phyloP scores from a whole-genome alignment of 2,329 filamentous ascomycete genomes.

The Bimuria novae-zelandiae region DNA sequence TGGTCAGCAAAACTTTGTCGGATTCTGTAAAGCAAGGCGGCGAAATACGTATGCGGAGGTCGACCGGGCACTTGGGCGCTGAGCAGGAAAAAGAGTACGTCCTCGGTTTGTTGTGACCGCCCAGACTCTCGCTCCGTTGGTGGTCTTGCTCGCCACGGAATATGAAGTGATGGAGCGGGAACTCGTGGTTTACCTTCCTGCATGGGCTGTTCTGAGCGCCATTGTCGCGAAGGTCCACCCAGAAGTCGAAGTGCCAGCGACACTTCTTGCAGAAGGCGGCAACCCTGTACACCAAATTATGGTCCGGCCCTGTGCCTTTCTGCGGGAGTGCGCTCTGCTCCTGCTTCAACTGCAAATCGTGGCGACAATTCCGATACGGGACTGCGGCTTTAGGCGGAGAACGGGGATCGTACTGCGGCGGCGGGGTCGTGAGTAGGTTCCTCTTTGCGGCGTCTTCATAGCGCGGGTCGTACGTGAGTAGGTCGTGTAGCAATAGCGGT shows the following conservation, averaged over 20 bases:
- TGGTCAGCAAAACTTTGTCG: conserved; percentile 58
- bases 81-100: conserved; percentile 62
- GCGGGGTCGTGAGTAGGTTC: conserved; percentile 63
- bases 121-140: conserved; percentile 16
- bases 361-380: conserved; percentile 57
- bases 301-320: conserved; percentile 46
- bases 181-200: conserved; percentile 48
- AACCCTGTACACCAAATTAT: conserved; percentile 57
- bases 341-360: conserved; percentile 62
- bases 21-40: conserved; percentile 57
- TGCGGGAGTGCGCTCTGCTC: conserved; percentile 58
- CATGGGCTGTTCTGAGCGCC: conserved; percentile 48
- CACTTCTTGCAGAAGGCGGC: conserved; percentile 66
- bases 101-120: conserved; percentile 24
- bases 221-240: conserved; percentile 56
- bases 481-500: conserved; percentile 56
- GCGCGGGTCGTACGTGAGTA: conserved; percentile 57
- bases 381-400: conserved; percentile 35
- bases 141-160: conserved; percentile 27
- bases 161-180: conserved; percentile 66
- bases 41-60: conserved; percentile 57
- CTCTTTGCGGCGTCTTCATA: conserved; percentile 51
- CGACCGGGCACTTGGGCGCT: conserved; percentile 58
- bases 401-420: conserved; percentile 56
- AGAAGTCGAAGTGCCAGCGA: conserved; percentile 64